Base-by-base conservation (phyloP, 371 early-diverging fungal species). In the Capniomyces stellatus region DNA sequence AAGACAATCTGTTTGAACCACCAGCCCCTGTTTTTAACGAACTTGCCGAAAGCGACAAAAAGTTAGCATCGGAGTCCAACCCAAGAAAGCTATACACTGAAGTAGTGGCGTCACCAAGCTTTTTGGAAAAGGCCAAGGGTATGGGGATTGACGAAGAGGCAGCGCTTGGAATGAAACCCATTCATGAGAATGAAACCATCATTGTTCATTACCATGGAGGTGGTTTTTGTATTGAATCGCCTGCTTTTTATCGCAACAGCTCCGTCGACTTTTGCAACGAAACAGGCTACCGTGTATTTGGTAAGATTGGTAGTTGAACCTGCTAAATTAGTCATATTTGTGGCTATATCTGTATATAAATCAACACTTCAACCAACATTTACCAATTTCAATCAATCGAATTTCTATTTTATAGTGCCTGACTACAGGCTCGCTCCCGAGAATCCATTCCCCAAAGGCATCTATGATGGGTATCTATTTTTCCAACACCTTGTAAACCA, bases 391-490 rank as follows among this genome's bases (percentile, higher is more conserved):
- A 10, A 4, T 24, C 27, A 29, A 15, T 31, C 15, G 8, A 6
- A 19, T 25, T 48, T 48, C 15, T 21, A 28, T 23, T 15, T 4
- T 4, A 71, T 69, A 63, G 69, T 74, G 3, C 62, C 83, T 43
- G 71, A 77, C 46, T 89, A 91, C 63, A 71, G 85, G 19, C 62
- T 85, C 13, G 83, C 86, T 0, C 92, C 92, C 0, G 79, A 84
- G 48, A 62, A 75, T 51, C 77, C 84, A 2, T 90, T 87, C 54
- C 92, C 92, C 0, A 71, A 75, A 6, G 79, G 83, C 0, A 63
- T 92, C 6, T 78, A 83, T 40, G 91, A 91, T 65, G 82, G 75
- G 4, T 69, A 83, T 29, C 76, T 81, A 10, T 81, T 85, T 0
- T 87, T 79, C 56, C 43, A 76, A 24, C 75, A 77, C 56, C 62